These are phyloP conservation scores for Asparagopsis taxiformis DNA, from an alignment of 31 red algal species.

Conservation along the genomic window DNA sequence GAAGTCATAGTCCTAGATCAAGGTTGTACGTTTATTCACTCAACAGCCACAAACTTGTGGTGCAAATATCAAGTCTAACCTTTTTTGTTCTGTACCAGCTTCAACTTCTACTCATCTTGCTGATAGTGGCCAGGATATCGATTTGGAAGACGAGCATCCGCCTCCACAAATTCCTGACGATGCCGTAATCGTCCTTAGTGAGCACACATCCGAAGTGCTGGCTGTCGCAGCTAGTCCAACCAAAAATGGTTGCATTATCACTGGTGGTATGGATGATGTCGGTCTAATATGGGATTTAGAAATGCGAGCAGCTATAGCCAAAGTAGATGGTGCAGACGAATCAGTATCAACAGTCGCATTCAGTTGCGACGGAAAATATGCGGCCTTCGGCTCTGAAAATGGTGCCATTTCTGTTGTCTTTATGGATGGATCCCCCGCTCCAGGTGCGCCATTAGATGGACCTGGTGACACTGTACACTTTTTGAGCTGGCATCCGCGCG, in stretches of 20 bases:
- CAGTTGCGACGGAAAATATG: conserved; percentile 58
- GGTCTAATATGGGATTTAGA: conserved; percentile 69
- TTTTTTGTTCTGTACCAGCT: too few species aligned
- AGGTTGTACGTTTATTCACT: neutral
- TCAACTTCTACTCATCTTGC: too few species aligned
- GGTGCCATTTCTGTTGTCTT: conserved; percentile 67
- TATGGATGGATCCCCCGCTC: conserved; percentile 39
- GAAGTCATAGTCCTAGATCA: conserved; percentile 24
- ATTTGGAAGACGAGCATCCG: too few species aligned
- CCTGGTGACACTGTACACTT: conserved; percentile 71
- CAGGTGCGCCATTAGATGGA: conserved; percentile 53
- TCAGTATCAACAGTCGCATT: conserved; percentile 72
- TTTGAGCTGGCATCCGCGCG: conserved; percentile 63
- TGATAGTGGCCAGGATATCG: too few species aligned
- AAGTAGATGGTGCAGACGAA: conserved; percentile 69
- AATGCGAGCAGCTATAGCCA: conserved; percentile 20
- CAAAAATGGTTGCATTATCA: conserved; percentile 25
- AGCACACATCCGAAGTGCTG: conserved; percentile 49
- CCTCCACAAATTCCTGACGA: too few species aligned
- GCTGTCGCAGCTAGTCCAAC: conserved; percentile 47
- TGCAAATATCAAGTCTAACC: neutral
- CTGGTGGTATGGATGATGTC: conserved; percentile 71
- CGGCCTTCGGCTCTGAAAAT: conserved; percentile 75
- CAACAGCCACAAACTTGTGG: too few species aligned
- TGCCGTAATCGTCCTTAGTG: conserved; percentile 43